These are phyloP conservation scores for Apiospora kogelbergensis DNA, from an alignment of 2,329 filamentous ascomycete genomes.

Conservation along the genomic window DNA sequence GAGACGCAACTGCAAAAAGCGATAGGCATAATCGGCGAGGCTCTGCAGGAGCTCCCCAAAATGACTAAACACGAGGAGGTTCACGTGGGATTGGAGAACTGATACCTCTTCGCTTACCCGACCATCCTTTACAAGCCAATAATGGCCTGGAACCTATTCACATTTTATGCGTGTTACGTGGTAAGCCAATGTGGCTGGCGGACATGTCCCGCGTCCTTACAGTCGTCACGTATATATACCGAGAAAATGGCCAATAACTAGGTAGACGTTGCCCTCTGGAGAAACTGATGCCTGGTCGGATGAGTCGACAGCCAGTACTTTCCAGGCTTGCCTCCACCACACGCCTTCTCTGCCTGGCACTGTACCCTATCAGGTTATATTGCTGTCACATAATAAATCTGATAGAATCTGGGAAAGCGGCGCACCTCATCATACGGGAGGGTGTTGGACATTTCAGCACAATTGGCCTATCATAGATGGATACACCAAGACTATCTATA, in stretches of 20 bases:
- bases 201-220: background rate
- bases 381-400: background rate
- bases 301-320: background rate
- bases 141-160: background rate
- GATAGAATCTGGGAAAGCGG: background rate
- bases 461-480: background rate
- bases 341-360: background rate
- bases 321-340: background rate
- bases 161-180: background rate
- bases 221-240: background rate
- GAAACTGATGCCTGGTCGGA: background rate
- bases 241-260: background rate
- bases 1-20: conserved; percentile 81
- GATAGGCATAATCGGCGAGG: conserved; percentile 75
- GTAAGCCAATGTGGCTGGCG: background rate
- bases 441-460: background rate
- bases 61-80: conserved; percentile 45
- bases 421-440: background rate
- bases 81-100: conserved; percentile 20
- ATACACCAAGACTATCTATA: background rate
- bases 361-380: background rate
- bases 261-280: too few species aligned
- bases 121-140: background rate
- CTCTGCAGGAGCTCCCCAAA: conserved; percentile 76
- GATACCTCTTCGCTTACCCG: background rate